phyloP scores from a whole-genome alignment of 1,284 basidiomycete genomes.

The Amylostereum chailletii region DNA sequence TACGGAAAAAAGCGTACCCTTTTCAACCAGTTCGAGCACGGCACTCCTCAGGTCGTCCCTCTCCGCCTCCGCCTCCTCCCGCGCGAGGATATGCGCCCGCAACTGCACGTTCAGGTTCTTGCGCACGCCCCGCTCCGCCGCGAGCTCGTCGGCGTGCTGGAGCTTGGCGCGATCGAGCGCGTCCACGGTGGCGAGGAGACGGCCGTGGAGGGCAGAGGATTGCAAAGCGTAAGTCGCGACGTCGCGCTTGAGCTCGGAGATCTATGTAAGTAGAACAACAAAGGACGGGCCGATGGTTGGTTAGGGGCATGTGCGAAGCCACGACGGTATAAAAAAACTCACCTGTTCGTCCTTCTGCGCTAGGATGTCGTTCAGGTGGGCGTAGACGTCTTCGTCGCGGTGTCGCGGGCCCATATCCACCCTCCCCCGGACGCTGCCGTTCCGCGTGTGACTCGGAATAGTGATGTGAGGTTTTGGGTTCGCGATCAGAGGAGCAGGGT shows the following conservation, averaged over 20 bases:
- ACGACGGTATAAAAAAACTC: slow-evolving; percentile 7
- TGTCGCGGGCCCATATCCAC: no score
- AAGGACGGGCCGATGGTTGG: neutral
- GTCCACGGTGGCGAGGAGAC: slow-evolving; percentile 42
- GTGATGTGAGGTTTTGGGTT: no score
- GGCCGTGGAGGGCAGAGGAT: slow-evolving; percentile 38
- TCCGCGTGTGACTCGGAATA: no score
- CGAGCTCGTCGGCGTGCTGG: slow-evolving; percentile 34
- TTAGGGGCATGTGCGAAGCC: slow-evolving; percentile 4
- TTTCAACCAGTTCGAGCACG: slow-evolving; percentile 43
- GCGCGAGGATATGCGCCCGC: slow-evolving; percentile 23
- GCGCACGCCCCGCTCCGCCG: slow-evolving; percentile 25
- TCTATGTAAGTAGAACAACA: slow-evolving; percentile 20
- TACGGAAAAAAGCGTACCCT: slow-evolving; percentile 33
- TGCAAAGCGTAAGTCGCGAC: slow-evolving; percentile 32
- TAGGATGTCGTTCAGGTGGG: no score
- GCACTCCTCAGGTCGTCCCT: slow-evolving; percentile 45
- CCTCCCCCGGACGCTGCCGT: no score
- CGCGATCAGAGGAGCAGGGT: no score
- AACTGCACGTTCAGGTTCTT: slow-evolving; percentile 30
- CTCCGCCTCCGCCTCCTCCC: slow-evolving; percentile 34
- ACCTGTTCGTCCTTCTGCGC: slow-evolving; percentile 23
- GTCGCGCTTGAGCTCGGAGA: slow-evolving; percentile 26
- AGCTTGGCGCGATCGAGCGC: slow-evolving; percentile 36
- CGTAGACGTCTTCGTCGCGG: no score